These are phyloP conservation scores for Thelonectria discophora DNA, from an alignment of 2,329 filamentous ascomycete genomes.

Conservation along the genomic window DNA sequence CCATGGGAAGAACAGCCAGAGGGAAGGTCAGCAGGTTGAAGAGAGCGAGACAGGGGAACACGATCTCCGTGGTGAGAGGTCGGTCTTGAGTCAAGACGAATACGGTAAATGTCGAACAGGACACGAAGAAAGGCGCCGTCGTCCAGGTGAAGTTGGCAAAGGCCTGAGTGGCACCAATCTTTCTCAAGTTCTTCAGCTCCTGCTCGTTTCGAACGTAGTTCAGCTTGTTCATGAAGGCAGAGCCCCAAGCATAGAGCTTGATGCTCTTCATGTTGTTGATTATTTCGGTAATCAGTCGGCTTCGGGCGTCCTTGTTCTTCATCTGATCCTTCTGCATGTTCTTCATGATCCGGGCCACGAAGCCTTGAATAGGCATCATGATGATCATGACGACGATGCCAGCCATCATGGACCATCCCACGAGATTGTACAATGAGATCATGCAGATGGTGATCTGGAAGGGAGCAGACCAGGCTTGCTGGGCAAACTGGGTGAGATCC, in stretches of 20 bases:
- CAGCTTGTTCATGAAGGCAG: slow-evolving; percentile 96
- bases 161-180: slow-evolving; percentile 93
- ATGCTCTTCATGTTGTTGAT: slow-evolving; percentile 99
- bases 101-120: slow-evolving; percentile 93
- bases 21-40: slow-evolving; percentile 98
- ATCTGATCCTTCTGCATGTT: slow-evolving; percentile 94
- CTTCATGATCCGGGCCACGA: slow-evolving; percentile 94
- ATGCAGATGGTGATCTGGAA: slow-evolving; percentile 98
- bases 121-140: slow-evolving; percentile 96
- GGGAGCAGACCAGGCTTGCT: slow-evolving; percentile 95
- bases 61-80: slow-evolving; percentile 90
- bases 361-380: slow-evolving; percentile 95
- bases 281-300: slow-evolving; percentile 94
- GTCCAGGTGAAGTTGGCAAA: slow-evolving; percentile 98
- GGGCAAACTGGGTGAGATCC: slow-evolving; percentile 93
- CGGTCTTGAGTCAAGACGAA: slow-evolving; percentile 86
- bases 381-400: slow-evolving; percentile 94
- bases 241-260: slow-evolving; percentile 98
- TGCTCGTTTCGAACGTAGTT: slow-evolving; percentile 96
- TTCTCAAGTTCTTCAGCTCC: slow-evolving; percentile 93
- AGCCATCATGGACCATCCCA: slow-evolving; percentile 94
- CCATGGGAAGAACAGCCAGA: slow-evolving; percentile 93
- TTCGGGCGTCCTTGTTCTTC: slow-evolving; percentile 98
- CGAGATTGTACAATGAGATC: slow-evolving; percentile 93
- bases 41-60: slow-evolving; percentile 89